Evolutionary conservation across 2,329 filamentous ascomycete genomes (phyloP).

Genomic region (Aspergillus sp.): DNA sequence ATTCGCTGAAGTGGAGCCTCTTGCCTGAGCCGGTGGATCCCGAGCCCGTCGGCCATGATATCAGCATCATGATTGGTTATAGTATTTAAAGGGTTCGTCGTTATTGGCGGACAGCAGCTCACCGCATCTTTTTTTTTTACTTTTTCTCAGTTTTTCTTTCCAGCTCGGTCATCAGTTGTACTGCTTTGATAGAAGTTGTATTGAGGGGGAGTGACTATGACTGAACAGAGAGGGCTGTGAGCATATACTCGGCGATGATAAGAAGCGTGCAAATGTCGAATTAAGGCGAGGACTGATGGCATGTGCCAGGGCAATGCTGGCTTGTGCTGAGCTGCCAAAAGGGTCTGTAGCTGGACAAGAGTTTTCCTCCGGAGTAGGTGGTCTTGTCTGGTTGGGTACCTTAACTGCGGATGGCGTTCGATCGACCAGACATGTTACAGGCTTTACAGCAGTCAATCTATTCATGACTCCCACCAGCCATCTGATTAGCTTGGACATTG

Average conservation of each 20-base stretch:
- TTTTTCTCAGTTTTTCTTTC: conserved; percentile 20
- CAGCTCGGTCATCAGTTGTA: conserved; percentile 14
- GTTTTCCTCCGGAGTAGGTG: conserved; percentile 3
- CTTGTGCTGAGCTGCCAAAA: conserved; percentile 7
- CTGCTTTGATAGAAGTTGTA: neutral
- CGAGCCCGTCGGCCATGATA: conserved; percentile 21
- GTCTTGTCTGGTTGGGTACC: conserved; percentile 5
- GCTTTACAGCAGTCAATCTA: conserved; percentile 10
- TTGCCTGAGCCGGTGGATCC: conserved; percentile 33
- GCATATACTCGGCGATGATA: neutral
- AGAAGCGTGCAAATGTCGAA: neutral
- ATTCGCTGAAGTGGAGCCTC: conserved; percentile 28
- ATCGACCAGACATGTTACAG: conserved; percentile 7
- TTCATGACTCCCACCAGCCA: conserved; percentile 8
- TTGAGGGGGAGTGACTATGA: neutral
- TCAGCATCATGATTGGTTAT: conserved; percentile 29
- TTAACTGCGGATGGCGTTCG: conserved; percentile 9
- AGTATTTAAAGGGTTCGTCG: conserved; percentile 16
- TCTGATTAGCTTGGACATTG: conserved; percentile 7
- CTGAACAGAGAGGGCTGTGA: neutral
- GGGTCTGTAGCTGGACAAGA: neutral
- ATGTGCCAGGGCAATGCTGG: neutral
- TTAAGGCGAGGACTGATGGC: neutral
- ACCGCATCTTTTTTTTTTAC: conserved; percentile 38
- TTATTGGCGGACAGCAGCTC: conserved; percentile 35